Conservation (phyloP, 2,329 filamentous ascomycete species). For the Verruconis gallopava region DNA sequence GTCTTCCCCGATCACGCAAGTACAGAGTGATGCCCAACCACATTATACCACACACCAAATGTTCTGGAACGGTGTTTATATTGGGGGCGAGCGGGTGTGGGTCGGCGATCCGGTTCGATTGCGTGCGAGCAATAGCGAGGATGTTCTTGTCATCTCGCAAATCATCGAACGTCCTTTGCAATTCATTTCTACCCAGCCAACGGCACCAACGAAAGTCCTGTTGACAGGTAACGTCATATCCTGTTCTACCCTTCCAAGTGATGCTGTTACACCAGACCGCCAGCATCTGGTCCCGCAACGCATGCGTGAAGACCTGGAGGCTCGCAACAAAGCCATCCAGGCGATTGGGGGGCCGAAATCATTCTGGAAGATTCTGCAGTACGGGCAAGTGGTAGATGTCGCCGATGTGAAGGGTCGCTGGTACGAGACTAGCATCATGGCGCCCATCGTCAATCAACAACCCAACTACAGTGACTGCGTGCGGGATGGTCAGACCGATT, state of each 20-base stretch:
- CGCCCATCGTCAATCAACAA: slow-evolving; percentile 27
- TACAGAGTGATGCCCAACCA: slow-evolving; percentile 17
- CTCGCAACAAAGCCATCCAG: slow-evolving; percentile 32
- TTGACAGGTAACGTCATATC: slow-evolving; percentile 41
- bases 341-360: neutral
- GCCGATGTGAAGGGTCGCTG: slow-evolving; percentile 45
- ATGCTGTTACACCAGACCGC: slow-evolving; percentile 12
- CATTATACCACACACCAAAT: neutral
- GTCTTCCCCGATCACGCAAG: slow-evolving; percentile 14
- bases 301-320: slow-evolving; percentile 38
- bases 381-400: slow-evolving; percentile 24
- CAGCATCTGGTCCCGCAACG: slow-evolving; percentile 34
- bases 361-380: slow-evolving; percentile 32
- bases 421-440: slow-evolving; percentile 43
- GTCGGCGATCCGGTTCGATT: slow-evolving; percentile 45
- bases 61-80: slow-evolving; percentile 40
- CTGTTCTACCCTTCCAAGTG: slow-evolving; percentile 26
- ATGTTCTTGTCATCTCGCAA: slow-evolving; percentile 35
- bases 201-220: slow-evolving; percentile 21
- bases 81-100: slow-evolving; percentile 49
- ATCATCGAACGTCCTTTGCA: slow-evolving; percentile 27
- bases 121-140: slow-evolving; percentile 28
- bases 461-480: slow-evolving; percentile 16
- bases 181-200: neutral
- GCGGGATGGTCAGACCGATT: slow-evolving; percentile 26